These are phyloP conservation scores for Cyclaneusma minus DNA, from an alignment of 2,329 filamentous ascomycete species.

Conservation along the genomic window DNA sequence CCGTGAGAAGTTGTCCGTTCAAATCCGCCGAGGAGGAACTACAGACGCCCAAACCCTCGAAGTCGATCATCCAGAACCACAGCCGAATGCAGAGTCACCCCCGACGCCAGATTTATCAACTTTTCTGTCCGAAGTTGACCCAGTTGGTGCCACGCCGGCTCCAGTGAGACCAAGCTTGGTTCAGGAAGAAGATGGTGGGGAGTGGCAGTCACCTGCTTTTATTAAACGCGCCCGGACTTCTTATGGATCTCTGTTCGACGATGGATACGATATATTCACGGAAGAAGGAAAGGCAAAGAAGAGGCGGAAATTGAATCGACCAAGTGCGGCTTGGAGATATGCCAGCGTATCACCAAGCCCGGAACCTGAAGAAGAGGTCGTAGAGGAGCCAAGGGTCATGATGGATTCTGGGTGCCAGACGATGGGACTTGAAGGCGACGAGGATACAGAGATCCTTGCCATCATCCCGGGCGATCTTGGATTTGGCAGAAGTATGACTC, in stretches of 20 bases:
- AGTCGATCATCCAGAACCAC: slow-evolving; percentile 27
- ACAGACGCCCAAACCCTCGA: slow-evolving; percentile 32
- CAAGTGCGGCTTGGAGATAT: slow-evolving; percentile 60
- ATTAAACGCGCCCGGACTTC: slow-evolving; percentile 56
- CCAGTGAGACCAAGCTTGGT: slow-evolving; percentile 16
- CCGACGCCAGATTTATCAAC: slow-evolving; percentile 1
- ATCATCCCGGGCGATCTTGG: slow-evolving; percentile 14
- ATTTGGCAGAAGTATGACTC: slow-evolving; percentile 14
- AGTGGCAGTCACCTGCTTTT: slow-evolving; percentile 69
- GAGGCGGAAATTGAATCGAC: slow-evolving; percentile 50
- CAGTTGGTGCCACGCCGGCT: neutral
- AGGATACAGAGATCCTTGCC: slow-evolving; percentile 4
- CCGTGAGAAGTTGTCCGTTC: slow-evolving; percentile 29
- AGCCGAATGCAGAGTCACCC: slow-evolving; percentile 7
- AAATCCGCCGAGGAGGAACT: slow-evolving; percentile 30
- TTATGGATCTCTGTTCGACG: slow-evolving; percentile 50
- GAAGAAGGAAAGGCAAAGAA: slow-evolving; percentile 57
- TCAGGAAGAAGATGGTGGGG: slow-evolving; percentile 24
- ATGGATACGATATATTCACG: slow-evolving; percentile 46
- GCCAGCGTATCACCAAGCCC: slow-evolving; percentile 57
- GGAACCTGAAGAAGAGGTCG: slow-evolving; percentile 20
- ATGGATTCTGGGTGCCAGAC: slow-evolving; percentile 25
- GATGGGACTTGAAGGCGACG: slow-evolving; percentile 17
- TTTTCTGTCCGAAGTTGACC: neutral
- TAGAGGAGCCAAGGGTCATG: slow-evolving; percentile 12